Evolutionary conservation across 495 filamentous ascomycete species (phyloP).

Genomic region (Trichodelitschia bisporula): DNA sequence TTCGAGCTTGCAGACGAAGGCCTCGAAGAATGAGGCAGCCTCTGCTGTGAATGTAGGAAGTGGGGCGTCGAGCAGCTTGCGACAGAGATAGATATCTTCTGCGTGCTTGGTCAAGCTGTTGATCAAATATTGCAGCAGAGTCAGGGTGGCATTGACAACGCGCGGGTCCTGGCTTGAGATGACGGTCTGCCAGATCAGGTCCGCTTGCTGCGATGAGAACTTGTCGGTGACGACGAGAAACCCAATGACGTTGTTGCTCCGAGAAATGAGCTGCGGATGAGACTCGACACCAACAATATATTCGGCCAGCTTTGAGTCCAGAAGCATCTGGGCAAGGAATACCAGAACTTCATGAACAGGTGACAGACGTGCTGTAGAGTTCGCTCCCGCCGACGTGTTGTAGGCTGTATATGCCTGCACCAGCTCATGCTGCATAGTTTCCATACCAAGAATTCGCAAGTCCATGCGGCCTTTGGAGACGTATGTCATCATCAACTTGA

Average conservation of each 20-base stretch:
- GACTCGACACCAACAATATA: constrained; percentile 81
- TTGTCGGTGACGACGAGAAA: constrained; percentile 65
- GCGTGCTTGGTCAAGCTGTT: constrained; percentile 27
- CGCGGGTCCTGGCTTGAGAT: constrained; percentile 64
- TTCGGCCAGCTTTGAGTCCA: constrained; percentile 42
- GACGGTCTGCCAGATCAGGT: constrained; percentile 67
- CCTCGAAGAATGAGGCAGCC: no score
- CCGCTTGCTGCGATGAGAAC: constrained; percentile 46
- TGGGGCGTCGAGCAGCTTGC: constrained; percentile 46
- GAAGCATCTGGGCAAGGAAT: constrained; percentile 41
- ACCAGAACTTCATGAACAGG: constrained; percentile 27
- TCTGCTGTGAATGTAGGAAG: no score
- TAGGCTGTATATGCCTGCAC: no score
- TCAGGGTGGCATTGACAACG: constrained; percentile 51
- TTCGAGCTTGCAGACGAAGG: no score
- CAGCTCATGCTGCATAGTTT: constrained; percentile 46
- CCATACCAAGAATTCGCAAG: constrained; percentile 48
- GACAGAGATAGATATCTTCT: constrained; percentile 43
- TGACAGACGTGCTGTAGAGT: no score
- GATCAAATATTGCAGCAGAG: constrained; percentile 46
- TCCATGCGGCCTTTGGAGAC: constrained; percentile 76
- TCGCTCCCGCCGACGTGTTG: no score
- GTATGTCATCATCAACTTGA: constrained; percentile 39
- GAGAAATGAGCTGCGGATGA: constrained; percentile 65
- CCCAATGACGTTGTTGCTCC: constrained; percentile 61